phyloP scores from a whole-genome alignment of 2,329 filamentous ascomycete species.

The Bertia moriformis region DNA sequence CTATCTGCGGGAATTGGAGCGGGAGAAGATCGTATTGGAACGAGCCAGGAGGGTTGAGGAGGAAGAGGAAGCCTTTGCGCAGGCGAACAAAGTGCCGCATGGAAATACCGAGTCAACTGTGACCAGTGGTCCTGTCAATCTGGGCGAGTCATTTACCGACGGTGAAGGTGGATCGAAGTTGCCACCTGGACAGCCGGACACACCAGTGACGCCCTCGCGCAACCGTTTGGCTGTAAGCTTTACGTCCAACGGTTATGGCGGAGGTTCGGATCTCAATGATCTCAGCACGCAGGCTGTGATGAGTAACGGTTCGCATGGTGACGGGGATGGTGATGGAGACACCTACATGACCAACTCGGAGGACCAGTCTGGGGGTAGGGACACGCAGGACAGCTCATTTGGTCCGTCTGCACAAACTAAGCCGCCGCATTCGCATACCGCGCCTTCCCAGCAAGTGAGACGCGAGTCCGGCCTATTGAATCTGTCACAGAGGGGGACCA shows the following conservation, averaged over 20 bases:
- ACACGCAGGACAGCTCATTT: neutral
- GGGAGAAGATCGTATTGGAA: slow-evolving; percentile 48
- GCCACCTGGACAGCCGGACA: too few species aligned
- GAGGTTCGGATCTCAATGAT: slow-evolving; percentile 18
- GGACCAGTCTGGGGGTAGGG: slow-evolving; percentile 7
- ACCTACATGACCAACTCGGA: slow-evolving; percentile 21
- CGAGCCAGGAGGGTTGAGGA: slow-evolving; percentile 10
- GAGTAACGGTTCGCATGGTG: slow-evolving; percentile 15
- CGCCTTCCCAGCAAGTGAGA: slow-evolving; percentile 25
- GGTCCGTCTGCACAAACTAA: slow-evolving; percentile 23
- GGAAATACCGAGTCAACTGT: neutral
- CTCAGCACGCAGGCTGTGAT: slow-evolving; percentile 10
- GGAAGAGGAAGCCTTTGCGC: neutral
- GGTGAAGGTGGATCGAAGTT: too few species aligned
- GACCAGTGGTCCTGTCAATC: neutral
- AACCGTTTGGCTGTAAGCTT: neutral
- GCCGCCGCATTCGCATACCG: slow-evolving; percentile 33
- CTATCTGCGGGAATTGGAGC: slow-evolving; percentile 41
- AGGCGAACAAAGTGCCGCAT: neutral
- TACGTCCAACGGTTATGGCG: slow-evolving; percentile 26
- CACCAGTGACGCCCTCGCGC: neutral
- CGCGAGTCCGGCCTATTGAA: slow-evolving; percentile 31
- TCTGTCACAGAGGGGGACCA: slow-evolving; percentile 48
- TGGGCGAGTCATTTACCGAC: neutral
- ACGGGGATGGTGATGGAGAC: slow-evolving; percentile 20